Evolutionary conservation across 148 eudicot species (phyloP).

Genomic region (Dysphania ambrosioides): DNA sequence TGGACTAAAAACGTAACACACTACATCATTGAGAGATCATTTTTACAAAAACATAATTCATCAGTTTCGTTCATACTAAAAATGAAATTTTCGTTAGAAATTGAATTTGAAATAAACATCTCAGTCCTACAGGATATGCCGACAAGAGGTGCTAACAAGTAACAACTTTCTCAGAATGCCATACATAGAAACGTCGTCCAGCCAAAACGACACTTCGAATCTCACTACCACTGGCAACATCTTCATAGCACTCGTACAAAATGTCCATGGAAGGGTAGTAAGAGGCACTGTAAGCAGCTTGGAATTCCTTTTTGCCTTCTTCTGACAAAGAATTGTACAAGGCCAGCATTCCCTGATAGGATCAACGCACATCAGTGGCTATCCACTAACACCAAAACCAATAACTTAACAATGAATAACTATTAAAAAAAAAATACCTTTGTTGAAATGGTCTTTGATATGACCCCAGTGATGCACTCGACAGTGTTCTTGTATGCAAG

Average conservation of each 20-base stretch:
- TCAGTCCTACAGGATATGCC: background rate
- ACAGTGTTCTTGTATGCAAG: conserved; percentile 95
- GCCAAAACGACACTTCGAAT: conserved; percentile 96
- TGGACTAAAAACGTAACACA: background rate
- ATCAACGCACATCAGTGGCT: background rate
- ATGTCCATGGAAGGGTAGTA: conserved; percentile 96
- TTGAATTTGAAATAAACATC: background rate
- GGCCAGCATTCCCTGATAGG: conserved; percentile 77
- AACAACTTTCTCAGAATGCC: too few species aligned
- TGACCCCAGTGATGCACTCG: conserved; percentile 86
- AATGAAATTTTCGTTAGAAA: background rate
- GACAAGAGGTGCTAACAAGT: background rate
- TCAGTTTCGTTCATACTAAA: background rate
- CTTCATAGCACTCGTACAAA: conserved; percentile 94
- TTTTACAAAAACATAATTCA: background rate
- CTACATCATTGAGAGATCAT: background rate
- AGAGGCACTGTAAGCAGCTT: conserved; percentile 92
- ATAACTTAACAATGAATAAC: background rate
- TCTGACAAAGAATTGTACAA: conserved; percentile 76
- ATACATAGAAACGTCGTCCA: conserved; percentile 95
- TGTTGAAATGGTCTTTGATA: conserved; percentile 87
- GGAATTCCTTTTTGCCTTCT: conserved; percentile 80
- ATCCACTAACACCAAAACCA: background rate
- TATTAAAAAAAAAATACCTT: conserved; percentile 44
- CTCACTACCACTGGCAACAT: conserved; percentile 93